A percentile compares a stretch with the other conserved stretches of the same genome.
Conservation (phyloP, 2,329 filamentous ascomycete genomes). For the Lithohypha guttulata region DNA sequence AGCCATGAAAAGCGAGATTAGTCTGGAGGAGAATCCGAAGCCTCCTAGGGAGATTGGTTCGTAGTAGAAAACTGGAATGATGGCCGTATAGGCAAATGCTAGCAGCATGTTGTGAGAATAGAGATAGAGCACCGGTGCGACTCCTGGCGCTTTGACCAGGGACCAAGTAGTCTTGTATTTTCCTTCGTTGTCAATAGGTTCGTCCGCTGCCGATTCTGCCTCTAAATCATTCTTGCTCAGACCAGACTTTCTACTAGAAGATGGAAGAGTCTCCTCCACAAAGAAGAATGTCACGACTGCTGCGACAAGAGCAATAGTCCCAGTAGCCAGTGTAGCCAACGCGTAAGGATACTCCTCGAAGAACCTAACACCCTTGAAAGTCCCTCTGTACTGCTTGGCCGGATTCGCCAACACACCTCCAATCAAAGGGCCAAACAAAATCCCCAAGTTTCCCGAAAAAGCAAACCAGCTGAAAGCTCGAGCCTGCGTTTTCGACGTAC, state of each 20-base stretch:
- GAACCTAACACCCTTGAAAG: constrained; percentile 48
- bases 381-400: constrained; percentile 47
- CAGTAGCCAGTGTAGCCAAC: constrained; percentile 51
- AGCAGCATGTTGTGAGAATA: constrained; percentile 59
- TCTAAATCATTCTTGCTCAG: constrained; percentile 14
- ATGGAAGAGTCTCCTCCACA: constrained; percentile 43
- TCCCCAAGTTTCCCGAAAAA: constrained; percentile 62
- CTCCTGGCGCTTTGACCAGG: constrained; percentile 53
- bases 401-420: constrained; percentile 62
- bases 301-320: constrained; percentile 42
- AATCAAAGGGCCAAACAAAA: constrained; percentile 60
- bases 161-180: constrained; percentile 33
- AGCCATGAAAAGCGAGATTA: constrained; percentile 58
- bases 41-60: constrained; percentile 54
- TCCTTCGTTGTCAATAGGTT: constrained; percentile 16
- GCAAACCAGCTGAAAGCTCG: constrained; percentile 66
- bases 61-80: constrained; percentile 59
- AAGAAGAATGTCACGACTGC: constrained; percentile 45
- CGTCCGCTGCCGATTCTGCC: constrained; percentile 15
- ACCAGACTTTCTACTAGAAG: not conserved
- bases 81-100: constrained; percentile 60
- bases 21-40: constrained; percentile 48
- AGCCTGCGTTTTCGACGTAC: constrained; percentile 59
- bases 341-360: constrained; percentile 57
- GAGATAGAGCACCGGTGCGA: constrained; percentile 53